Evolutionary conservation across 352 stramenopile species (phyloP).

Genomic region (Phytopythium boreale): DNA sequence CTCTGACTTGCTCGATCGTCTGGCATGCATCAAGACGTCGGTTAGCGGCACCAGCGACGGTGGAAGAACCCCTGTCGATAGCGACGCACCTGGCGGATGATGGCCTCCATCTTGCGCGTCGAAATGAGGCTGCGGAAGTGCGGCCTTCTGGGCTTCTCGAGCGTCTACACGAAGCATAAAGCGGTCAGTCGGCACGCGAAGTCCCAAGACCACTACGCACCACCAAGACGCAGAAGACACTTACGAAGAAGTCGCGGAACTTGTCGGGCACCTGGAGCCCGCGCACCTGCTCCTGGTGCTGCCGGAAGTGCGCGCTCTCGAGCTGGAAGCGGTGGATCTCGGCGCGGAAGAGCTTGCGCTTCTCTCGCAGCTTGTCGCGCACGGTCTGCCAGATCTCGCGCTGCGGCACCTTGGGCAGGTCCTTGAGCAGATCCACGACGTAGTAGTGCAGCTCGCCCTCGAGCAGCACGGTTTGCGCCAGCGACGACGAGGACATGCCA

Average conservation of each 20-base stretch:
- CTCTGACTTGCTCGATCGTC: slow-evolving; percentile 55
- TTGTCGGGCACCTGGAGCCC: slow-evolving; percentile 61
- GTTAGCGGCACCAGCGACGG: neutral
- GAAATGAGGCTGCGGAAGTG: slow-evolving; percentile 68
- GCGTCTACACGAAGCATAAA: slow-evolving; percentile 14
- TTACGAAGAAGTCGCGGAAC: slow-evolving; percentile 69
- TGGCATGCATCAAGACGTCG: slow-evolving; percentile 5
- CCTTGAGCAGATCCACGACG: slow-evolving; percentile 63
- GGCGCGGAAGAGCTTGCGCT: slow-evolving; percentile 53
- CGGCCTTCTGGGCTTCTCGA: slow-evolving; percentile 38
- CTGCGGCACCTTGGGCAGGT: slow-evolving; percentile 43
- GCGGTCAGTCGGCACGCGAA: neutral
- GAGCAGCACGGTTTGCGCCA: slow-evolving; percentile 11
- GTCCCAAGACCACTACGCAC: neutral
- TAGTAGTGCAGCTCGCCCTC: slow-evolving; percentile 57
- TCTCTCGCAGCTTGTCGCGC: slow-evolving; percentile 52
- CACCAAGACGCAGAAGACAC: slow-evolving; percentile 9
- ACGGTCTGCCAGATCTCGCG: slow-evolving; percentile 41
- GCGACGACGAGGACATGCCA: slow-evolving; percentile 7
- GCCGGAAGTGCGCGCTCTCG: slow-evolving; percentile 47
- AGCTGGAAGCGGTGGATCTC: slow-evolving; percentile 67
- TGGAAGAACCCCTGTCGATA: neutral
- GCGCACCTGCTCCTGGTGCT: slow-evolving; percentile 45
- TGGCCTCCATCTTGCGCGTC: slow-evolving; percentile 52
- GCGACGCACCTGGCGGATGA: slow-evolving; percentile 39